phyloP scores from a whole-genome alignment of 495 filamentous ascomycete genomes.

The Gamarada debralockiae region DNA sequence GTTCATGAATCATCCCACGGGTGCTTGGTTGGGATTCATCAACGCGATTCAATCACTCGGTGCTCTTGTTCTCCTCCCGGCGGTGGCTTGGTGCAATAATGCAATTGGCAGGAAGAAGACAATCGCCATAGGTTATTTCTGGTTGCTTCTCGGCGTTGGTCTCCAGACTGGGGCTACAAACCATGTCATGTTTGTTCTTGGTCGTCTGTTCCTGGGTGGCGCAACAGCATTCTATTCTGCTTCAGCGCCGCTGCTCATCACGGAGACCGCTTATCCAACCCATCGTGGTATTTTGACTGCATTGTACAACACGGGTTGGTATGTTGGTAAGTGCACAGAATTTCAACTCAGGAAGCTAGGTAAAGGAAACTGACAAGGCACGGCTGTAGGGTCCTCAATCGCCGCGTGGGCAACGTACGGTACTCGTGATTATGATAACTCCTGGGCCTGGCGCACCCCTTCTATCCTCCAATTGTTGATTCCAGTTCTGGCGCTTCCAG shows the following conservation, averaged over 20 bases:
- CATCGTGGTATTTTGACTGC: conserved; percentile 54
- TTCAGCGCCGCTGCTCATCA: conserved; percentile 45
- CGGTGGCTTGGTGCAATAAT: conserved; percentile 46
- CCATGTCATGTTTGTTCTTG: conserved; percentile 50
- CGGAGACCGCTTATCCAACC: conserved; percentile 55
- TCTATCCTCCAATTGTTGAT: conserved; percentile 46
- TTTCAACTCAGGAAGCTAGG: too few relatives aligned
- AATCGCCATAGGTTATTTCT: too few relatives aligned
- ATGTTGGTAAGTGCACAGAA: too few relatives aligned
- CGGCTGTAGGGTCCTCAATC: conserved; percentile 23
- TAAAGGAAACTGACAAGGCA: too few relatives aligned
- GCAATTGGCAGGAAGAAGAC: conserved; percentile 55
- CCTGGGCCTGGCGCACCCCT: conserved; percentile 47
- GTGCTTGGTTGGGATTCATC: conserved; percentile 28
- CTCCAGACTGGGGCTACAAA: conserved; percentile 38
- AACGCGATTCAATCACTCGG: conserved; percentile 49
- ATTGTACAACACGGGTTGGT: conserved; percentile 45
- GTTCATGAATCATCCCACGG: conserved; percentile 8
- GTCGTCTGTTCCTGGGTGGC: conserved; percentile 59
- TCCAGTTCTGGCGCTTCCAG: too few relatives aligned
- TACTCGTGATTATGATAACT: conserved; percentile 35
- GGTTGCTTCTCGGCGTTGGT: conserved; percentile 55
- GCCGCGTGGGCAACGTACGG: conserved; percentile 29
- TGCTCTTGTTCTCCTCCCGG: conserved; percentile 32
- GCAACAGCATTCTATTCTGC: conserved; percentile 51